A percentile compares a stretch with the other conserved stretches of the same genome.
These are phyloP conservation scores for Penicillium paneum DNA, from an alignment of 2,329 filamentous ascomycete genomes.

Conservation along the genomic window DNA sequence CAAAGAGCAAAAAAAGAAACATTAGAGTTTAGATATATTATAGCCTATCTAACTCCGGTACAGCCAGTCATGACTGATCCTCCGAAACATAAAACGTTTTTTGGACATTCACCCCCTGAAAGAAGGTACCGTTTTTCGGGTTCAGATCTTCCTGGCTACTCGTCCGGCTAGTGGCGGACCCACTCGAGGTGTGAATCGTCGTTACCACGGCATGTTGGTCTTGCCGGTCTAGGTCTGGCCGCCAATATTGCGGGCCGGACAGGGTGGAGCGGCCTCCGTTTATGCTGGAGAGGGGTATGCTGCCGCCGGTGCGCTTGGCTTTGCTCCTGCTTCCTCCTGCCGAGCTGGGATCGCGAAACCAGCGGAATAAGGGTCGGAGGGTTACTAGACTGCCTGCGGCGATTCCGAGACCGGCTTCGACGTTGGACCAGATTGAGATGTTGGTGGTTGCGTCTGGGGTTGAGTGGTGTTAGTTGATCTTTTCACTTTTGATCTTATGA, in stretches of 20 bases:
- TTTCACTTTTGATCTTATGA: background rate
- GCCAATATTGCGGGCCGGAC: constrained; percentile 30
- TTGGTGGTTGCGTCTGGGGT: constrained; percentile 32
- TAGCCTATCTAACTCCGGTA: background rate
- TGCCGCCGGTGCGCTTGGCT: constrained; percentile 27
- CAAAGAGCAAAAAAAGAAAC: background rate
- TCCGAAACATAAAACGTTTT: constrained; percentile 35
- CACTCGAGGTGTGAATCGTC: constrained; percentile 27
- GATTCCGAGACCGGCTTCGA: constrained; percentile 42
- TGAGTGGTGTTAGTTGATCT: constrained; percentile 9
- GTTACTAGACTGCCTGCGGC: constrained; percentile 50
- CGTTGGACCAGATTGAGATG: constrained; percentile 43
- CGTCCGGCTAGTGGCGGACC: constrained; percentile 20
- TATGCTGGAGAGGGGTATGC: constrained; percentile 33
- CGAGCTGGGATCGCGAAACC: constrained; percentile 32
- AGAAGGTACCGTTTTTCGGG: constrained; percentile 23
- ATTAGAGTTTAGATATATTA: background rate
- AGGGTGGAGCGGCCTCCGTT: constrained; percentile 19
- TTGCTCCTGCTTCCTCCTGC: constrained; percentile 14
- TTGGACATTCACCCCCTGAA: constrained; percentile 33
- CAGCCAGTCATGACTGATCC: constrained; percentile 13
- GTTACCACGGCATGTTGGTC: constrained; percentile 27
- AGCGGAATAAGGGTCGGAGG: constrained; percentile 48
- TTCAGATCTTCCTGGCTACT: constrained; percentile 37
- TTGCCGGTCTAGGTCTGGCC: constrained; percentile 28